A percentile compares a stretch with the other conserved stretches of the same genome.
Conservation (phyloP, 192 early-diverging fungal species). For the Coemansia sp. region DNA sequence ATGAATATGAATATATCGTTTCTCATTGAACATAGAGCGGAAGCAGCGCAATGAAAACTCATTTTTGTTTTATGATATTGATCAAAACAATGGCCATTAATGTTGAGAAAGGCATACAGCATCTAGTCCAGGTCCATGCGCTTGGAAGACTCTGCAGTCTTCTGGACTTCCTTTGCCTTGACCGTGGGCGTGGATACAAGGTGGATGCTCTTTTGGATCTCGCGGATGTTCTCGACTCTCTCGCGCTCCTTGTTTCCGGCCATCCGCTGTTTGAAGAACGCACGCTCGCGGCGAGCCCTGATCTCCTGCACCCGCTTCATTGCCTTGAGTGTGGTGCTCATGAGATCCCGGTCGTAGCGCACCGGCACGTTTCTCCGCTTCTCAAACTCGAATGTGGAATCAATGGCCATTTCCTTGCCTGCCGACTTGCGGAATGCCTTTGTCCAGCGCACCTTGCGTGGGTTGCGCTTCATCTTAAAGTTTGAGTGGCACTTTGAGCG, state of each 20-base stretch:
- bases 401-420: conserved; percentile 99
- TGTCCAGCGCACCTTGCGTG: conserved; percentile 98
- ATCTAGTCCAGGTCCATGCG: conserved; percentile 52
- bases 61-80: neutral
- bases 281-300: conserved; percentile 86
- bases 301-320: conserved; percentile 98
- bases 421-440: conserved; percentile 99
- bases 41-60: too few species aligned
- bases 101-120: conserved; percentile 3
- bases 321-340: conserved; percentile 96
- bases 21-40: too few species aligned
- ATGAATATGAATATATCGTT: too few species aligned
- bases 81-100: neutral
- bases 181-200: conserved; percentile 59
- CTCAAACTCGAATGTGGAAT: conserved; percentile 97
- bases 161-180: conserved; percentile 45
- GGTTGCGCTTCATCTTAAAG: conserved; percentile 99
- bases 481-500: conserved; percentile 99
- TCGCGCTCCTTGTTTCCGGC: conserved; percentile 82
- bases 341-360: conserved; percentile 94
- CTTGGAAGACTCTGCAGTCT: conserved; percentile 43
- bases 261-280: conserved; percentile 91
- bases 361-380: conserved; percentile 98
- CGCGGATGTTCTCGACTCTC: conserved; percentile 68
- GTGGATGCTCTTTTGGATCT: conserved; percentile 86